phyloP scores from a whole-genome alignment of 169 alveolate genomes.

The Plasmodium vinckei region DNA sequence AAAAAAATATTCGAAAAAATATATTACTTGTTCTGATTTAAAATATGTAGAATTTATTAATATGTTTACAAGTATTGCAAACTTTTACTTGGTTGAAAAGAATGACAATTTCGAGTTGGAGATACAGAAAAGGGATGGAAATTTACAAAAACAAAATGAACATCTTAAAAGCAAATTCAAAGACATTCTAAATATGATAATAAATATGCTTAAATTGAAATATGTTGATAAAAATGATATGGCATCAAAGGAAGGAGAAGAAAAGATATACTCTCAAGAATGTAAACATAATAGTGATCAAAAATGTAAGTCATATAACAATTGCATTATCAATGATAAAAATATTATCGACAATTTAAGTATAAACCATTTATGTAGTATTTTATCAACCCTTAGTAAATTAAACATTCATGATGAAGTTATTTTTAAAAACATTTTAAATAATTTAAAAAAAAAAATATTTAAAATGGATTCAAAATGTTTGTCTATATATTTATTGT shows the following conservation, averaged over 20 bases:
- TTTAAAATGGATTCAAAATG: constrained; percentile 45
- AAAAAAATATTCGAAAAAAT: constrained; percentile 1
- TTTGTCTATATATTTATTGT: constrained; percentile 42
- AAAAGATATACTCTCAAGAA: not conserved
- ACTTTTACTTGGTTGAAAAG: constrained; percentile 33
- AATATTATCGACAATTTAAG: constrained; percentile 41
- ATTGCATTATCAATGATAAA: constrained; percentile 1
- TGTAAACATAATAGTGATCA: too few relatives aligned
- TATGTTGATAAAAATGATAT: not conserved
- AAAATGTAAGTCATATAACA: not conserved
- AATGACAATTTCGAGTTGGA: not conserved
- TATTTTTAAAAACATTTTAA: constrained; percentile 42
- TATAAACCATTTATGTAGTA: constrained; percentile 27
- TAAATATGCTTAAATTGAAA: not conserved
- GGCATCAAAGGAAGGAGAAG: not conserved
- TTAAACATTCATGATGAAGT: constrained; percentile 30
- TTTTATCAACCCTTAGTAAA: constrained; percentile 37
- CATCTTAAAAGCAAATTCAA: not conserved
- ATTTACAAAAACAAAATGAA: not conserved
- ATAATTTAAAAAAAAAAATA: constrained; percentile 44
- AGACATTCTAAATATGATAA: too few relatives aligned
- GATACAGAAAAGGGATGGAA: not conserved
- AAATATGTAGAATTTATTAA: constrained; percentile 64
- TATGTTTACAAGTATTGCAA: constrained; percentile 47
- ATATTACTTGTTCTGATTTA: not conserved